Evolutionary conservation across 352 stramenopile species (phyloP), one percentile per base, ranked within the genome.

Genomic region (Phytopythium cucurbitacearum): DNA sequence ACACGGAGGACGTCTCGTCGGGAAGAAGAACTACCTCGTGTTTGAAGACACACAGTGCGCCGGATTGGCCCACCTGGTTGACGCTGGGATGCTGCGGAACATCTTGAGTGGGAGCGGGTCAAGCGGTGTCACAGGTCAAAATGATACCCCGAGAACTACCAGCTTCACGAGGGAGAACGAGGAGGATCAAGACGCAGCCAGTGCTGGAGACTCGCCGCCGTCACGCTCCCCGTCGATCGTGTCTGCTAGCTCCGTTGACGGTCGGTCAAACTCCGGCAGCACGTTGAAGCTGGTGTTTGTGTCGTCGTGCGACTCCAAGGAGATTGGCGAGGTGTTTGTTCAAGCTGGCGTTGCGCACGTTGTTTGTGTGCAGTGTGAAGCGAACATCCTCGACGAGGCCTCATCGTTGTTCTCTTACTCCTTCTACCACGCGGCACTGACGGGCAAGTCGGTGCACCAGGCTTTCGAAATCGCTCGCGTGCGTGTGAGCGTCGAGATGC

Each of bases 201-300:
- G 43, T 12, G 13, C 48, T 5, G 38, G 44, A 32, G 48, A 53
- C 11, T 7, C 48, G 4, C 36, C 48, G 10, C 48, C 48, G 15
- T 35, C 48, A 33, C 11, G 16, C 9, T 42, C 48, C 7, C 41
- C 50, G 16, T 48, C 53, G 16, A 37, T 56, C 2, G 44, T 49
- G 7, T 44, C 48, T 13, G 36, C 9, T 5, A 12, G 8, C 4
- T 53, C 48, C 7, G 44, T 35, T 5, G 48, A 53, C 15, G 36
- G 15, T 1, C 15, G 48, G 12, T n/a, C 37, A 37, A 57, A 62
- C 8, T 11, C 61, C 1, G 63, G 62, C 21, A 64, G 69, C 9
- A 85, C 73, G 5, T 65, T 92, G 37, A 92, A 90, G 58, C 63
- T 92, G 16, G 79, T 92, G 5, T 89, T 92, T 56, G 82, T 92